Base-by-base conservation (phyloP, 2,329 filamentous ascomycete species). In the Diaporthe eres region DNA sequence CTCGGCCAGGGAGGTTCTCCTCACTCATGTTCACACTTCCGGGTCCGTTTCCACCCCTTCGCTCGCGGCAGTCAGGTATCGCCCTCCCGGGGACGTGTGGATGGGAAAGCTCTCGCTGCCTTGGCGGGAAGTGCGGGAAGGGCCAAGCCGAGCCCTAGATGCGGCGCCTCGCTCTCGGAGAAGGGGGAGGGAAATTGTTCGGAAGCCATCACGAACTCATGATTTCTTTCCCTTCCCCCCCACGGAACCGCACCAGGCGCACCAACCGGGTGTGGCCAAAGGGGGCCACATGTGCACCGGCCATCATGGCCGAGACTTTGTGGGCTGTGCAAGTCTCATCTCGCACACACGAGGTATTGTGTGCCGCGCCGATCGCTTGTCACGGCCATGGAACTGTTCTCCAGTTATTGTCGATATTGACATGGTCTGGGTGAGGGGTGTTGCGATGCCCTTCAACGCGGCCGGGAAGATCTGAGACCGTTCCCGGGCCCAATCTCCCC, bases 291-390 rank as follows among this genome's bases (percentile, higher is more conserved):
- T 34, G 58, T 70, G 65, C 22, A 53, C 13, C 65, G 47, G 17
- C 34, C 12, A 42, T 34, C 22, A 19, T 19, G 65, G 65, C 65
- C 65, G 47, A 70, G 65, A 55, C 65, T 65, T 17, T 25, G n/a
- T n/a, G 12, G 63, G 65, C 65, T 25, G 65, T 70, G 65, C 65
- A 70, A 42, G 65, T 70, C 65, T 70, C 65, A 55, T 70, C 47
- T 55, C 28, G 31, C 49, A 42, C 34, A 70, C 31, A 42, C 34
- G 65, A 70, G 25, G 1, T 39, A 34, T 49, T 6, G 44, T 49
- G 44, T 49, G 44, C n/a, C 49, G 49, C 51, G 47, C 25, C 65
- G 65, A 70, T 70, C 65, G 37, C 65, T 44, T 44, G 12, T 28
- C 49, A 42, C 49, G 15, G 47, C 19, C 65, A 53, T 7, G 31